These are phyloP conservation scores for Botryotinia convoluta DNA, from an alignment of 2,329 filamentous ascomycete genomes.

Conservation along the genomic window DNA sequence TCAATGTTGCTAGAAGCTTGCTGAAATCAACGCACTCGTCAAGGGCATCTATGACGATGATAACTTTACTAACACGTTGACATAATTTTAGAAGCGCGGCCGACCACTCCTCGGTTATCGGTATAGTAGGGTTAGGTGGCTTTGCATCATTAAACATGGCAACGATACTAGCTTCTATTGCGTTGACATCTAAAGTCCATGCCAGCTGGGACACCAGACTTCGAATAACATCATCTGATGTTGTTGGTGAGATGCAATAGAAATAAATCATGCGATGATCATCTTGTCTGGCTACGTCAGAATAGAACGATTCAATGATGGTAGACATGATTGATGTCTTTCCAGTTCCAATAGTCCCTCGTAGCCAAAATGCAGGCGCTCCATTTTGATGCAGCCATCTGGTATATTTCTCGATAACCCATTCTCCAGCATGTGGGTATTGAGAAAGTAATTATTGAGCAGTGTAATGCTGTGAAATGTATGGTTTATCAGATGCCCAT, in stretches of 20 bases:
- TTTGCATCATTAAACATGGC: neutral
- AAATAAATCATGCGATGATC: neutral
- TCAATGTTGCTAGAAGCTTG: neutral
- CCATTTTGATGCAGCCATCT: neutral
- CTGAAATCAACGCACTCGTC: neutral
- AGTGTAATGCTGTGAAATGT: slow-evolving; percentile 1
- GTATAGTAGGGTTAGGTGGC: neutral
- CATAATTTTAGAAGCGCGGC: neutral
- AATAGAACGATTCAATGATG: slow-evolving; percentile 1
- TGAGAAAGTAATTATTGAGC: slow-evolving; percentile 3
- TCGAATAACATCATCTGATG: neutral
- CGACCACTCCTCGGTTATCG: neutral
- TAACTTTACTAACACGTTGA: neutral
- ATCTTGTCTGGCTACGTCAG: neutral
- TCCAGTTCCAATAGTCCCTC: neutral
- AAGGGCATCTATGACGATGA: neutral
- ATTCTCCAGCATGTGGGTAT: neutral
- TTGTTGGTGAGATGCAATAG: slow-evolving; percentile 12
- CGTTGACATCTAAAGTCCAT: neutral
- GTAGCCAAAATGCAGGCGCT: neutral
- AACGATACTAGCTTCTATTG: neutral
- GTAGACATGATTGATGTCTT: neutral
- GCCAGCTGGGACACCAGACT: slow-evolving; percentile 7
- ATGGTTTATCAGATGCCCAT: neutral
- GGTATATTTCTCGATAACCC: neutral